phyloP scores from a whole-genome alignment of 202 grass and related monocot species.

The Saccharum hybrid region DNA sequence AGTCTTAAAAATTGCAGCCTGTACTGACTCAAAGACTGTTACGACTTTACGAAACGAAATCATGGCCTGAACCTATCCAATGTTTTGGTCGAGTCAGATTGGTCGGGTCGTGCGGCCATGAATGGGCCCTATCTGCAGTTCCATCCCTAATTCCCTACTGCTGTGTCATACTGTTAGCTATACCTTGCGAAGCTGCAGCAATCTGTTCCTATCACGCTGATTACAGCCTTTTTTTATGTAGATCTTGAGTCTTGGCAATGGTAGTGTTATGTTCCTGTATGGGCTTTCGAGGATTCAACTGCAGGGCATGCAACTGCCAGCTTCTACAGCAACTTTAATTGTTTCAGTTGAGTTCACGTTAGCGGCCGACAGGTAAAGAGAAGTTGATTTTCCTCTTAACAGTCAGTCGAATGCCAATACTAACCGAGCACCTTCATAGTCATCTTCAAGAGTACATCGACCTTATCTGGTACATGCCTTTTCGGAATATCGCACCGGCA shows the following conservation, averaged over 20 bases:
- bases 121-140: no score
- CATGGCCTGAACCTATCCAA: no score
- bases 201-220: not conserved
- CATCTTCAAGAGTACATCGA: not conserved
- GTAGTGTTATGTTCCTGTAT: not conserved
- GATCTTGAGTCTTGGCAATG: not conserved
- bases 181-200: not conserved
- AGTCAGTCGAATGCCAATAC: not conserved
- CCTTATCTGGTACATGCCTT: not conserved
- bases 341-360: not conserved
- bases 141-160: no score
- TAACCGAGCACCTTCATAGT: not conserved
- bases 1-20: not conserved
- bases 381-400: not conserved
- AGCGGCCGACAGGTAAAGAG: not conserved
- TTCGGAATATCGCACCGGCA: not conserved
- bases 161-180: not conserved
- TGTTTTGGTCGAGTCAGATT: no score
- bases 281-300: not conserved
- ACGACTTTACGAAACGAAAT: no score
- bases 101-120: no score
- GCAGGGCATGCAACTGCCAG: not conserved
- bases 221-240: no score
- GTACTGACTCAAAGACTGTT: not conserved
- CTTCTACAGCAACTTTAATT: not conserved